These are phyloP conservation scores for Scheffersomyces spartinae DNA, from an alignment of 805 yeast species.

Conservation along the genomic window DNA sequence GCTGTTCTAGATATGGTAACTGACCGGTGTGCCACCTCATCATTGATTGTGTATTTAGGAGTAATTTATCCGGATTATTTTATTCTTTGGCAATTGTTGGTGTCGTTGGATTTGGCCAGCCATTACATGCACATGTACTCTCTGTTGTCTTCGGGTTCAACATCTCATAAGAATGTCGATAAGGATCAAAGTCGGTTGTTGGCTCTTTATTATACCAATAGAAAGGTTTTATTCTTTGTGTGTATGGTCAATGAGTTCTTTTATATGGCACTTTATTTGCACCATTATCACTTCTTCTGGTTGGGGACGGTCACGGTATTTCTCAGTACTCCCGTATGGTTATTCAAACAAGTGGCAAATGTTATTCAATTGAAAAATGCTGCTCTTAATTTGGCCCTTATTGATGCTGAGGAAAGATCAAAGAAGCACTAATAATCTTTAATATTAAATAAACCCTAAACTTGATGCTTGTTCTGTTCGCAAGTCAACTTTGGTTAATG, in stretches of 20 bases:
- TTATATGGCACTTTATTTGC: slow-evolving; percentile 79
- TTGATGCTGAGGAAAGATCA: slow-evolving; percentile 50
- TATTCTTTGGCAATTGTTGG: slow-evolving; percentile 68
- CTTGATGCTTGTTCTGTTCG: slow-evolving; percentile 10
- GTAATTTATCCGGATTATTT: slow-evolving; percentile 64
- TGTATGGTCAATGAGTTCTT: slow-evolving; percentile 92
- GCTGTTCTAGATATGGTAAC: slow-evolving; percentile 99
- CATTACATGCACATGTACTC: slow-evolving; percentile 99
- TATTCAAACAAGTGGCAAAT: slow-evolving; percentile 83
- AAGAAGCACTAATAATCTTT: slow-evolving; percentile 2
- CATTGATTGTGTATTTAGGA: slow-evolving; percentile 79
- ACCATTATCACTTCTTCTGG: slow-evolving; percentile 51
- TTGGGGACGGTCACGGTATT: slow-evolving; percentile 48
- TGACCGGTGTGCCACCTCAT: slow-evolving; percentile 92
- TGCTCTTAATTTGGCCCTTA: slow-evolving; percentile 62
- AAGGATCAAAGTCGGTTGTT: slow-evolving; percentile 60
- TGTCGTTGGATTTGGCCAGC: slow-evolving; percentile 79
- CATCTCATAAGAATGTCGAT: slow-evolving; percentile 75
- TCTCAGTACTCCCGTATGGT: slow-evolving; percentile 74
- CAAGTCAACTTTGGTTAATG: slow-evolving; percentile 10
- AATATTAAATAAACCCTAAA: slow-evolving; percentile 7
- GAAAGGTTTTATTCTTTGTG: slow-evolving; percentile 71
- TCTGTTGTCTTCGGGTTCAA: slow-evolving; percentile 65
- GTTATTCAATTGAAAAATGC: slow-evolving; percentile 84
- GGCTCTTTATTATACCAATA: slow-evolving; percentile 78